Conservation (phyloP, 1,284 basidiomycete genomes). For the Ceratobasidium sp. region DNA sequence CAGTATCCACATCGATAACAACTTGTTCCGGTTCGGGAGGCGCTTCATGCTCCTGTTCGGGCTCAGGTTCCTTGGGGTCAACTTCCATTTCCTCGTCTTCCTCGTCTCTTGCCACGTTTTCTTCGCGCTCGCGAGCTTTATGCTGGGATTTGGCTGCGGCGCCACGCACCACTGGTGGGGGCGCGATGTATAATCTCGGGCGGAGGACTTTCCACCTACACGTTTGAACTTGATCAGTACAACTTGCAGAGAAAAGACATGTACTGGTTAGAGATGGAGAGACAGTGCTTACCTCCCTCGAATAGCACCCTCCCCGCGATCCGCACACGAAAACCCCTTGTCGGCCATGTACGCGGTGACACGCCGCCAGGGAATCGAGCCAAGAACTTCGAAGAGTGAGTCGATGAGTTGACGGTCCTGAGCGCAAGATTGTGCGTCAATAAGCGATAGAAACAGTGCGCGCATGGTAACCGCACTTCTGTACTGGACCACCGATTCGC, state of each 20-base stretch:
- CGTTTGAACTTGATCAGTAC: background rate
- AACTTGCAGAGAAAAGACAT: background rate
- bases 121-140: conserved; percentile 31
- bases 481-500: conserved; percentile 30
- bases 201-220: conserved; percentile 43
- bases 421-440: background rate
- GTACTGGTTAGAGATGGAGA: background rate
- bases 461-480: background rate
- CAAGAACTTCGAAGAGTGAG: conserved; percentile 36
- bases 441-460: background rate
- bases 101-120: background rate
- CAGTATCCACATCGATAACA: background rate
- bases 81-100: conserved; percentile 19
- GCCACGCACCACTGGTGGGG: conserved; percentile 24
- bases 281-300: conserved; percentile 22
- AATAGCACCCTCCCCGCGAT: conserved; percentile 40
- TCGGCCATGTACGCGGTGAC: conserved; percentile 42
- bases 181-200: conserved; percentile 30
- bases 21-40: background rate
- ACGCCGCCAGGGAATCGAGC: conserved; percentile 39
- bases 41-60: conserved; percentile 10
- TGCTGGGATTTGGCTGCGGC: conserved; percentile 35
- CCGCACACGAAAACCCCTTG: conserved; percentile 29
- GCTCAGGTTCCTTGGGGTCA: conserved; percentile 13
- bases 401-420: conserved; percentile 43